These are phyloP conservation scores for Ganoderma sinense DNA, from an alignment of 1,284 basidiomycete species.

Conservation along the genomic window DNA sequence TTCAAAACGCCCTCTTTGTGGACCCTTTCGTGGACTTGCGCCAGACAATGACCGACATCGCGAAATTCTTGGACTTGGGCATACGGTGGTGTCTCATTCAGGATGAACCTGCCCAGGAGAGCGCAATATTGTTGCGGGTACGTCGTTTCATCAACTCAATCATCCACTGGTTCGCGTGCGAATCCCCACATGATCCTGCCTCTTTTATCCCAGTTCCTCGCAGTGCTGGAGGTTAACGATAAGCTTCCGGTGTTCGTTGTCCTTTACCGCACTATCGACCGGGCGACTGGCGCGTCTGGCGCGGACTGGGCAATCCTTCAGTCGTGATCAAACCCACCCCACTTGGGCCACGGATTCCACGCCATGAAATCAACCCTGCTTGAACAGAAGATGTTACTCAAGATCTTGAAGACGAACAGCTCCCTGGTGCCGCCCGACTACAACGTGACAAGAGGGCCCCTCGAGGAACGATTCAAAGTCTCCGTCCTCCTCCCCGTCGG, in stretches of 20 bases:
- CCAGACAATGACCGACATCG: conserved; percentile 42
- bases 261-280: conserved; percentile 36
- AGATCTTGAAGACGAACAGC: conserved; percentile 44
- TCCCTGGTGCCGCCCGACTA: conserved; percentile 42
- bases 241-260: conserved; percentile 42
- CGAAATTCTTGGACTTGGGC: conserved; percentile 36
- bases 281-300: conserved; percentile 26
- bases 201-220: conserved; percentile 37
- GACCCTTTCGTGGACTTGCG: conserved; percentile 46
- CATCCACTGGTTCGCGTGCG: not conserved
- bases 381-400: conserved; percentile 43
- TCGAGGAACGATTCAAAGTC: conserved; percentile 38
- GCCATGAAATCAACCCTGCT: conserved; percentile 37
- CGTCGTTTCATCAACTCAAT: conserved; percentile 16
- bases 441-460: conserved; percentile 25
- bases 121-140: conserved; percentile 42
- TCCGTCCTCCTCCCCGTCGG: conserved; percentile 51
- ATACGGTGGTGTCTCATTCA: conserved; percentile 34
- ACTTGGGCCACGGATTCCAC: not conserved
- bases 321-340: conserved; percentile 1
- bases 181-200: not conserved
- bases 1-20: conserved; percentile 23
- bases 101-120: conserved; percentile 29
- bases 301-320: conserved; percentile 27
- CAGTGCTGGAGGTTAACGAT: conserved; percentile 39